Percentiles rank a stretch among this genome's conserved stretches.
Evolutionary conservation across 495 filamentous ascomycete genomes (phyloP).

Genomic region (Hypoxylon trugodes): DNA sequence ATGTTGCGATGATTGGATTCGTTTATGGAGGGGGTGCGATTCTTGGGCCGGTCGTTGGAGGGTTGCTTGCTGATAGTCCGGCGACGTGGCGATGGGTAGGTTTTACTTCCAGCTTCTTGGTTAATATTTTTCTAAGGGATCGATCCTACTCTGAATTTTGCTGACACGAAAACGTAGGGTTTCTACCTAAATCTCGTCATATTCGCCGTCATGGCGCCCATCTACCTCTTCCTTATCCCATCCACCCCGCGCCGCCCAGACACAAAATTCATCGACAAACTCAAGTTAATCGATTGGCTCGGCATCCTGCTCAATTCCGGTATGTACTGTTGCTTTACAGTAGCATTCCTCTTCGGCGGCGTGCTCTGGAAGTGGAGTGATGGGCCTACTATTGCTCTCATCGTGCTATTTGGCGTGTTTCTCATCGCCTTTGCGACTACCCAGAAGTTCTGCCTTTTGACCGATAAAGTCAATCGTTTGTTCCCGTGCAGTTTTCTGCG

Average conservation of each 20-base stretch:
- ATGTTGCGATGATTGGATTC: constrained; percentile 50
- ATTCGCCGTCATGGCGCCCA: constrained; percentile 60
- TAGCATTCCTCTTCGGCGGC: constrained; percentile 60
- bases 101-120: no score
- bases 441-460: constrained; percentile 58
- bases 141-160: no score
- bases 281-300: constrained; percentile 52
- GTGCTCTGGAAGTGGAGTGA: constrained; percentile 48
- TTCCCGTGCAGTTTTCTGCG: constrained; percentile 58
- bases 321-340: constrained; percentile 43
- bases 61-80: constrained; percentile 60
- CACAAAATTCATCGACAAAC: constrained; percentile 38
- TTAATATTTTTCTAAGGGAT: no score
- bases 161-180: constrained; percentile 27
- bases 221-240: constrained; percentile 63
- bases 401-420: constrained; percentile 55
- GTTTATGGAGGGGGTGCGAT: constrained; percentile 60
- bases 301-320: constrained; percentile 50
- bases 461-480: constrained; percentile 52
- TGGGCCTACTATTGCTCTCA: constrained; percentile 57
- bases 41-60: constrained; percentile 66
- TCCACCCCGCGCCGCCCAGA: constrained; percentile 52
- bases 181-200: constrained; percentile 73
- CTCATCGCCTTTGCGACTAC: constrained; percentile 55
- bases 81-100: constrained; percentile 59